Conservation (phyloP, 2,329 filamentous ascomycete species). For the Rutstroemia sp. region DNA sequence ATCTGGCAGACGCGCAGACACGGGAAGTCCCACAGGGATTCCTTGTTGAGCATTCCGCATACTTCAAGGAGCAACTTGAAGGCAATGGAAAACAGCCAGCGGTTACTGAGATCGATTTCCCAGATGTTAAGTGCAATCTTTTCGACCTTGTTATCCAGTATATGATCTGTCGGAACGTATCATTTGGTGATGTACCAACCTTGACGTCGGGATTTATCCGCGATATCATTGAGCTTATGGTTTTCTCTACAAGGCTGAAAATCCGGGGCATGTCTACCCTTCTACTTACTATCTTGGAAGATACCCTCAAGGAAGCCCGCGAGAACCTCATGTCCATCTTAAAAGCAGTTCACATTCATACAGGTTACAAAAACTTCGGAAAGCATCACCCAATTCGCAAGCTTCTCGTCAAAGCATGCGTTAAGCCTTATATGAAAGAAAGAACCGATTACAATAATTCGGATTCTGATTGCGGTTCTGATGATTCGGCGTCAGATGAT, state of each 20-base stretch:
- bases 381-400: slow-evolving; percentile 3
- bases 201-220: neutral
- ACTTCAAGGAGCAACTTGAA: neutral
- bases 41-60: neutral
- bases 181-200: neutral
- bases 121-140: neutral
- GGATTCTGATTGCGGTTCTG: neutral
- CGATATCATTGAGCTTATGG: neutral
- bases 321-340: neutral
- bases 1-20: neutral
- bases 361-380: neutral
- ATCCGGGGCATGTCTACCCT: neutral
- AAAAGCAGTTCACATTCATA: slow-evolving; percentile 3
- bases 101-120: neutral
- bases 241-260: neutral
- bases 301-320: slow-evolving; percentile 2
- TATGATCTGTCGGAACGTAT: neutral
- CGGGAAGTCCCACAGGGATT: neutral
- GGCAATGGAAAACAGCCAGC: neutral
- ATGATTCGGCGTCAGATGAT: neutral
- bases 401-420: slow-evolving; percentile 6
- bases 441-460: neutral
- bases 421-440: neutral
- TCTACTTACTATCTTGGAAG: neutral
- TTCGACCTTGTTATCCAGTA: slow-evolving; percentile 11